These are phyloP conservation scores for Schrenkiella parvula DNA, from an alignment of 345 rosid species.

Conservation along the genomic window DNA sequence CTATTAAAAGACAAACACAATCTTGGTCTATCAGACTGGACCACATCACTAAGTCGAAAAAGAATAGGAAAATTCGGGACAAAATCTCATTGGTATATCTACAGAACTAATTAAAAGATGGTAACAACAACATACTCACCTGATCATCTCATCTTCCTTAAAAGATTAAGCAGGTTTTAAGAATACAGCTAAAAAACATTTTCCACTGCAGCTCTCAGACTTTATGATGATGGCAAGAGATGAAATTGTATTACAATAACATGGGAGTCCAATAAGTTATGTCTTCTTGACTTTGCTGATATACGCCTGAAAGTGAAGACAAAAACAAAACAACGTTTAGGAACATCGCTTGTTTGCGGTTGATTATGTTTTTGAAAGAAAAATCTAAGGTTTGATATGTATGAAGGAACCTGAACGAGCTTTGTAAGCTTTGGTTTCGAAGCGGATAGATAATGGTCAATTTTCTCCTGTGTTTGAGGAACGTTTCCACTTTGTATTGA, in stretches of 20 bases:
- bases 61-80: background rate
- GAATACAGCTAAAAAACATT: background rate
- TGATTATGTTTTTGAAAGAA: background rate
- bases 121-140: background rate
- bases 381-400: background rate
- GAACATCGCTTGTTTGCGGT: background rate
- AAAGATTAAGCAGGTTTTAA: background rate
- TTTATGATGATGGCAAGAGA: background rate
- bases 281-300: conserved; percentile 31
- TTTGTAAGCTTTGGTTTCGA: conserved; percentile 84
- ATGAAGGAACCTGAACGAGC: conserved; percentile 75
- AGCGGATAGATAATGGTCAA: conserved; percentile 70
- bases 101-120: background rate
- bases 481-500: conserved; percentile 64
- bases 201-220: background rate
- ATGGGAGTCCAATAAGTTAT: background rate
- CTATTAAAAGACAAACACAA: background rate
- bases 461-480: conserved; percentile 90
- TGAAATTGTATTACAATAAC: background rate
- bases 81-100: conserved; percentile 10
- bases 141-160: background rate
- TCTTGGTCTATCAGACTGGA: conserved; percentile 5
- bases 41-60: background rate
- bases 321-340: conserved; percentile 1
- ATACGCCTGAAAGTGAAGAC: conserved; percentile 23